Conservation (phyloP, 169 alveolate genomes). For the Cryptosporidium andersoni region DNA sequence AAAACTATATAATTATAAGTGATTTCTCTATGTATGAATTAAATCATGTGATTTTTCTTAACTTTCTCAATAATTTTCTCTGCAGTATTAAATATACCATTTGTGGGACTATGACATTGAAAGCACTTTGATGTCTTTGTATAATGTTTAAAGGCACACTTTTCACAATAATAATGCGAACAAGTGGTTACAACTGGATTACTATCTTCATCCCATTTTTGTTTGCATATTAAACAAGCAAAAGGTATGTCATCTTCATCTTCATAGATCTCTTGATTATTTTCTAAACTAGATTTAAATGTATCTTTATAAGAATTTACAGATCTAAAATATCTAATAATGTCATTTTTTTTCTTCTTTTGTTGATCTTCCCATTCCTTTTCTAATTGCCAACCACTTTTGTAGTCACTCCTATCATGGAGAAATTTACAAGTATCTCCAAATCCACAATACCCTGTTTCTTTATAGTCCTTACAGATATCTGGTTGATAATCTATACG, state of each 20-base stretch:
- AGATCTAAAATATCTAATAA: constrained; percentile 8
- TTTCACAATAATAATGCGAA: constrained; percentile 92
- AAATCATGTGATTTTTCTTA: too few species aligned
- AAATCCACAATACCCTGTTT: constrained; percentile 97
- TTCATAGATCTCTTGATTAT: constrained; percentile 1
- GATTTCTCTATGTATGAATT: too few species aligned
- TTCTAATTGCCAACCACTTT: constrained; percentile 95
- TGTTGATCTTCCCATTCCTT: constrained; percentile 89
- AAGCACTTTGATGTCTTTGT: constrained; percentile 82
- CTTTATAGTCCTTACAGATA: constrained; percentile 96
- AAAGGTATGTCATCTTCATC: constrained; percentile 79
- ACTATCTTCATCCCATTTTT: constrained; percentile 80
- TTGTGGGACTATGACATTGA: constrained; percentile 83
- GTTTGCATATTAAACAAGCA: constrained; percentile 86
- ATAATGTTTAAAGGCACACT: constrained; percentile 88
- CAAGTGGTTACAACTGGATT: constrained; percentile 91
- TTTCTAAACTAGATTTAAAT: constrained; percentile 26
- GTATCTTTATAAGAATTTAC: constrained; percentile 7
- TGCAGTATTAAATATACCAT: constrained; percentile 89
- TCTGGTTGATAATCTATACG: constrained; percentile 96
- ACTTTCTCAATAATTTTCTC: not conserved
- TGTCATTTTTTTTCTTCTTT: constrained; percentile 79
- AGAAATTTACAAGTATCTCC: constrained; percentile 96
- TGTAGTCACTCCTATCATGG: constrained; percentile 97
- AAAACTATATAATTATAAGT: too few species aligned